These are phyloP conservation scores for Thielaviopsis cerberus DNA, from an alignment of 2,329 filamentous ascomycete genomes.

Conservation along the genomic window DNA sequence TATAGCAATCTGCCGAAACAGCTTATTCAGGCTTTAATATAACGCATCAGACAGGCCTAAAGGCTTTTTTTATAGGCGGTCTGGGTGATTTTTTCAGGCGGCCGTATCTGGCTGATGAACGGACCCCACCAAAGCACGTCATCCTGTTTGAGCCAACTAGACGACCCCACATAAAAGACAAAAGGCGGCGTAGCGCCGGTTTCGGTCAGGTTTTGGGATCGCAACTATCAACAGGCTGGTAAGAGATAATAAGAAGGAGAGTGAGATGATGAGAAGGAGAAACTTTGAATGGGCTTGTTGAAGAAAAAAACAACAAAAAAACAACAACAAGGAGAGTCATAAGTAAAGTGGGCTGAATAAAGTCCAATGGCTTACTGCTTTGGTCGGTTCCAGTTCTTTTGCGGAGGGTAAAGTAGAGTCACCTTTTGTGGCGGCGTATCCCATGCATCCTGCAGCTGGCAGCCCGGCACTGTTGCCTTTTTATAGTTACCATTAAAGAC, in stretches of 20 bases:
- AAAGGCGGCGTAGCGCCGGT: not conserved
- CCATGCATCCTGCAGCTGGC: not conserved
- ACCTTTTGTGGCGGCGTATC: not conserved
- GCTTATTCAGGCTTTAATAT: too few species aligned
- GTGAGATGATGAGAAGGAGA: too few species aligned
- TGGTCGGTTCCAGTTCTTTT: not conserved
- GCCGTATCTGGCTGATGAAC: not conserved
- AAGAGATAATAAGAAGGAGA: not conserved
- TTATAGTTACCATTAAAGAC: not conserved
- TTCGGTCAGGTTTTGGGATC: not conserved
- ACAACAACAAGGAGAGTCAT: too few species aligned
- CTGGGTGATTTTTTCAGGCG: too few species aligned
- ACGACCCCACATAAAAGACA: not conserved
- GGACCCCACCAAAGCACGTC: slow-evolving; percentile 4
- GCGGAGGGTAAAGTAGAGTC: not conserved
- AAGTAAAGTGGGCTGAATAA: not conserved
- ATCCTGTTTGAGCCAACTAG: not conserved
- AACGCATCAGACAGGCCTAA: too few species aligned
- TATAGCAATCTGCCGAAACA: too few species aligned
- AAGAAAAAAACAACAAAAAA: too few species aligned
- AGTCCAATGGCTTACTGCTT: not conserved
- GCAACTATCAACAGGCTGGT: too few species aligned
- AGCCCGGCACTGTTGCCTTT: not conserved
- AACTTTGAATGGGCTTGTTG: too few species aligned
- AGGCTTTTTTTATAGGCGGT: too few species aligned